These are phyloP conservation scores for Cavenderia fasciculata DNA, from an alignment of 78 protist species.

Conservation along the genomic window DNA sequence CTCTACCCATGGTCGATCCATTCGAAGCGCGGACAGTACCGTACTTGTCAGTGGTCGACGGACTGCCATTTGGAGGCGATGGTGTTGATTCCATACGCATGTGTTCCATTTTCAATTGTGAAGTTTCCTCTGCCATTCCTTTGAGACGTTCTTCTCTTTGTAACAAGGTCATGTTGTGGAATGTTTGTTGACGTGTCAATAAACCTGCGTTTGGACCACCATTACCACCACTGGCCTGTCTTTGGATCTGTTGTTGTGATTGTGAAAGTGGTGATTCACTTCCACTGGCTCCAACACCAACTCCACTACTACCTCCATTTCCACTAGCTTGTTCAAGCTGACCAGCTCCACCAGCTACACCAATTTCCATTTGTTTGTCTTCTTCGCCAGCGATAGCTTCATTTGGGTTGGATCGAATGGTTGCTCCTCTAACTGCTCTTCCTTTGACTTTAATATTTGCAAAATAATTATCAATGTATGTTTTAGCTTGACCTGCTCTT, in stretches of 20 bases:
- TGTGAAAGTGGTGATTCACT: neutral
- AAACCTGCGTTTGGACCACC: neutral
- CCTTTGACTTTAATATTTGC: neutral
- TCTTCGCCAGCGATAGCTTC: neutral
- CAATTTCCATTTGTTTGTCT: conserved; percentile 1
- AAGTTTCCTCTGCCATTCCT: conserved; percentile 32
- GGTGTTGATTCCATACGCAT: conserved; percentile 10
- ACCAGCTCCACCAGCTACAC: neutral
- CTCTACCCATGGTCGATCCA: neutral
- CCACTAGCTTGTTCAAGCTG: neutral
- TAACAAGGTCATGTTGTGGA: conserved; percentile 55
- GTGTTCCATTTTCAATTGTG: conserved; percentile 29
- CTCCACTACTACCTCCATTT: neutral
- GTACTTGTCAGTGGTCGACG: neutral
- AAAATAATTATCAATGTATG: conserved; percentile 20
- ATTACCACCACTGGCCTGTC: neutral
- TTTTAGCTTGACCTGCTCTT: conserved; percentile 52
- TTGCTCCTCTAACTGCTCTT: neutral
- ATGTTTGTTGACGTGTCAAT: conserved; percentile 42
- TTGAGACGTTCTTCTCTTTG: conserved; percentile 25
- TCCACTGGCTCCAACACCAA: neutral
- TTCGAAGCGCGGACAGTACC: too few relatives aligned
- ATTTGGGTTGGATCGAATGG: too few relatives aligned
- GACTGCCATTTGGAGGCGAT: neutral
- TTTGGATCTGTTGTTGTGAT: neutral